These are phyloP conservation scores for Dianthus caryophyllus DNA, from an alignment of 148 eudicot genomes.

Conservation along the genomic window DNA sequence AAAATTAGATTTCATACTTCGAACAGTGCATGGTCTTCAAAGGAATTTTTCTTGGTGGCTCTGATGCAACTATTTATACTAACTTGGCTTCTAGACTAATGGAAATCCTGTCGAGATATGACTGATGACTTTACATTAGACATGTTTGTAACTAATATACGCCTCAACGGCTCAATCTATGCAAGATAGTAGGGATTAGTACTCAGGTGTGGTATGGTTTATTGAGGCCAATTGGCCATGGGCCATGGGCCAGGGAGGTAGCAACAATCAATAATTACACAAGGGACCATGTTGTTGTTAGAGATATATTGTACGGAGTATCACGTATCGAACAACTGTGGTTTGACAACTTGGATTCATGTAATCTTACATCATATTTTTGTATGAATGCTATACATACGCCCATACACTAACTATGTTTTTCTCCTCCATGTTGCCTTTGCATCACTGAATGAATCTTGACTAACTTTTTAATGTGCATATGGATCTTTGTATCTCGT, in stretches of 20 bases:
- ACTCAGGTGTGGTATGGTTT: background rate
- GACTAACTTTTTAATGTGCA: constrained; percentile 8
- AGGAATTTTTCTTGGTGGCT: background rate
- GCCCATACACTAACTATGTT: background rate
- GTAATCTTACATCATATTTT: background rate
- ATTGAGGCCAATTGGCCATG: background rate
- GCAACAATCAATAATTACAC: constrained; percentile 5
- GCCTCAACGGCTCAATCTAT: too few relatives aligned
- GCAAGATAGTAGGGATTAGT: too few relatives aligned
- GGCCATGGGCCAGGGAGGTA: background rate
- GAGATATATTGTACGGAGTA: background rate
- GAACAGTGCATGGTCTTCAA: background rate
- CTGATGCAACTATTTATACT: background rate
- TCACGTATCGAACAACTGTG: background rate
- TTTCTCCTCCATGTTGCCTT: background rate
- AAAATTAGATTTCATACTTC: background rate
- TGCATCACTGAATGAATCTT: constrained; percentile 1
- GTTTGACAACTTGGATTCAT: background rate
- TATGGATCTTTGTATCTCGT: constrained; percentile 10
- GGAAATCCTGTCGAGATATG: background rate
- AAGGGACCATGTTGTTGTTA: background rate
- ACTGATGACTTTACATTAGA: background rate
- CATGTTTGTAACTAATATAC: background rate
- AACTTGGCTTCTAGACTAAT: constrained; percentile 1
- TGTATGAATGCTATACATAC: background rate